These are phyloP conservation scores for Mrakia blollopis DNA, from an alignment of 768 basidiomycete species.

Conservation along the genomic window DNA sequence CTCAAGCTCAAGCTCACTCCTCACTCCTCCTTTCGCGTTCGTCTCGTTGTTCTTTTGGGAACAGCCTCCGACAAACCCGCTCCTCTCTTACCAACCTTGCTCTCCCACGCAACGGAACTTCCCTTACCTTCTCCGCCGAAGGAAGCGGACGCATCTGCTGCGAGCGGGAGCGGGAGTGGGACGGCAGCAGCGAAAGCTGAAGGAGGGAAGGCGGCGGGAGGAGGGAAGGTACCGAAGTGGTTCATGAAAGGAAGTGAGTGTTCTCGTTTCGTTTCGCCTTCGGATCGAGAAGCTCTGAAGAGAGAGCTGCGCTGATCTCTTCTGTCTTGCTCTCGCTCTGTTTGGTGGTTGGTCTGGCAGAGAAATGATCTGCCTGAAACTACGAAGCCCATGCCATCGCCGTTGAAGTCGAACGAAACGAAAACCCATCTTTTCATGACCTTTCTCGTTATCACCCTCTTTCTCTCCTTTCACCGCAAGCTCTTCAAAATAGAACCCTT, in stretches of 20 bases:
- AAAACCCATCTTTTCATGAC: too few relatives aligned
- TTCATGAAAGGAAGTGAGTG: constrained; percentile 29
- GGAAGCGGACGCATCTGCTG: neutral
- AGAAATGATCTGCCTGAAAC: too few relatives aligned
- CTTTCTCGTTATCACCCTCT: too few relatives aligned
- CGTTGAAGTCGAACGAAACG: too few relatives aligned
- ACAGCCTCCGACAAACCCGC: constrained; percentile 14
- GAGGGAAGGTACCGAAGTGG: constrained; percentile 32
- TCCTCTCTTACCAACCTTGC: constrained; percentile 21
- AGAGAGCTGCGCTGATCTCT: too few relatives aligned
- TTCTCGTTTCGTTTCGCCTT: neutral
- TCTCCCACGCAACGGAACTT: constrained; percentile 20
- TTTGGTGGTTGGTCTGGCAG: too few relatives aligned
- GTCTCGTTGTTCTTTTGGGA: neutral
- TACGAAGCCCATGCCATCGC: too few relatives aligned
- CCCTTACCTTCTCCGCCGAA: constrained; percentile 7
- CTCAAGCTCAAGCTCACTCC: neutral
- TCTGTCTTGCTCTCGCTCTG: too few relatives aligned
- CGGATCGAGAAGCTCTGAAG: too few relatives aligned
- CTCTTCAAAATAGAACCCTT: too few relatives aligned
- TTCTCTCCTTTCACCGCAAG: too few relatives aligned
- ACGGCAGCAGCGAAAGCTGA: neutral
- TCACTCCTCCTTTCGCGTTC: neutral
- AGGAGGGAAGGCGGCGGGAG: constrained; percentile 14
- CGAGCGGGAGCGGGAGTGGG: neutral